These are phyloP conservation scores for Vitis cinerea DNA, from an alignment of 164 flowering plant species.

Conservation along the genomic window DNA sequence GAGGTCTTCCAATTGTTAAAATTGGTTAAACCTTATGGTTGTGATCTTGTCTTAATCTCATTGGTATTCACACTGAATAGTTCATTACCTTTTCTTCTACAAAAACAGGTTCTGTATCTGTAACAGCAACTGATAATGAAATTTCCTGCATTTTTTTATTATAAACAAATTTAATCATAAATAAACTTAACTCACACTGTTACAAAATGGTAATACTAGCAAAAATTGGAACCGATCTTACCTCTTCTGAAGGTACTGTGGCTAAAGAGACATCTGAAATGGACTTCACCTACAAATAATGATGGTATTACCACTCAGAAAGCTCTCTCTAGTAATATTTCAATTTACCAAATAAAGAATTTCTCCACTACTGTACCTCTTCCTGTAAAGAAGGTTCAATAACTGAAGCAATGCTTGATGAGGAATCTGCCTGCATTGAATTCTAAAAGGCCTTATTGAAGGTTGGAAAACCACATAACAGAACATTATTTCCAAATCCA, in stretches of 20 bases:
- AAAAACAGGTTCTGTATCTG: neutral
- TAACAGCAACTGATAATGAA: neutral
- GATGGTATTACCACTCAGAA: neutral
- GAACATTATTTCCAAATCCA: too few species aligned
- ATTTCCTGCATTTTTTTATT: neutral
- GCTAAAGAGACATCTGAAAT: slow-evolving; percentile 4
- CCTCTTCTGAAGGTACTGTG: slow-evolving; percentile 5
- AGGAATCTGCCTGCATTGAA: slow-evolving; percentile 20
- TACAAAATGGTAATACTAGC: neutral
- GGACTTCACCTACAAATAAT: slow-evolving; percentile 14
- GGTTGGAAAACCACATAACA: neutral
- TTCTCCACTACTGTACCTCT: slow-evolving; percentile 11
- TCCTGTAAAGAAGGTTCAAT: slow-evolving; percentile 8
- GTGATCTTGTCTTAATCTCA: neutral
- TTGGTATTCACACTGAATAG: neutral
- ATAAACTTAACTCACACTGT: neutral
- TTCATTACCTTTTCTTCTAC: slow-evolving; percentile 2
- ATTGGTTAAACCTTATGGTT: neutral
- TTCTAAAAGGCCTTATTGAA: neutral
- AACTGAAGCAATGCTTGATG: slow-evolving; percentile 11
- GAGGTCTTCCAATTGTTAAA: neutral
- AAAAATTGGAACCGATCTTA: neutral
- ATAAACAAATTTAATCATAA: neutral
- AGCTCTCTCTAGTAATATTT: neutral
- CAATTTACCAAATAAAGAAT: neutral